Conservation (phyloP, 192 early-diverging fungal genomes). For the Coemansia sp. region DNA sequence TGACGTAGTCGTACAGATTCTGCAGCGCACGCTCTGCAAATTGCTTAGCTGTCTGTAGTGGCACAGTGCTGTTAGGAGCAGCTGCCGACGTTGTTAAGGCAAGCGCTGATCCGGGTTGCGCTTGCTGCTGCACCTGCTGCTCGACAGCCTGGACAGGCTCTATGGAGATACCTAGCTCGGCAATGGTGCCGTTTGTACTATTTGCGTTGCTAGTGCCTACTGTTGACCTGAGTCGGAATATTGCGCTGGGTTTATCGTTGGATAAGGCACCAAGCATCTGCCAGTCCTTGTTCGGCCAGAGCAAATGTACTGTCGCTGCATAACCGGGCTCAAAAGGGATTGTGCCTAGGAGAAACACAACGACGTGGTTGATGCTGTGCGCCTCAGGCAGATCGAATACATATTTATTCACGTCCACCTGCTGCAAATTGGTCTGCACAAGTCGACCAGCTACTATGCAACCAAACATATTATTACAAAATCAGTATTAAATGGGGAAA, state of each 20-base stretch:
- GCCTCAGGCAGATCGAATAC: slow-evolving; percentile 88
- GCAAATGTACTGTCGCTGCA: slow-evolving; percentile 91
- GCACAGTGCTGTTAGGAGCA: background rate
- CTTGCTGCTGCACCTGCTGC: slow-evolving; percentile 53
- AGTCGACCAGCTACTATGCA: slow-evolving; percentile 89
- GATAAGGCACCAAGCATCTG: slow-evolving; percentile 74
- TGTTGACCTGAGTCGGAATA: slow-evolving; percentile 63
- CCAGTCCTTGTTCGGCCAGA: slow-evolving; percentile 83
- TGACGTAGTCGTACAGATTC: slow-evolving; percentile 75
- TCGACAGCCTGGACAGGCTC: slow-evolving; percentile 78
- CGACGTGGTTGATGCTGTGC: slow-evolving; percentile 87
- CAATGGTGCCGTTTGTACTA: slow-evolving; percentile 52
- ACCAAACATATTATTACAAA: slow-evolving; percentile 71
- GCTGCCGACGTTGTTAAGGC: background rate
- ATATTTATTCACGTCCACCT: slow-evolving; percentile 84
- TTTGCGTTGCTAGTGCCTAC: background rate
- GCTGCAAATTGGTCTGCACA: slow-evolving; percentile 88
- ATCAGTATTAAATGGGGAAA: background rate
- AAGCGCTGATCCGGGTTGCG: slow-evolving; percentile 5
- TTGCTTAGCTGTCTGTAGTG: slow-evolving; percentile 53
- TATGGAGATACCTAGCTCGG: slow-evolving; percentile 86
- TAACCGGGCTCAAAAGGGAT: slow-evolving; percentile 84
- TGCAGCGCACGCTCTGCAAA: slow-evolving; percentile 64
- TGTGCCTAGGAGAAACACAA: slow-evolving; percentile 87
- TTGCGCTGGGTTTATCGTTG: slow-evolving; percentile 83